These are phyloP conservation scores for Paecilomyces formosus DNA, from an alignment of 2,329 filamentous ascomycete genomes.

Conservation along the genomic window DNA sequence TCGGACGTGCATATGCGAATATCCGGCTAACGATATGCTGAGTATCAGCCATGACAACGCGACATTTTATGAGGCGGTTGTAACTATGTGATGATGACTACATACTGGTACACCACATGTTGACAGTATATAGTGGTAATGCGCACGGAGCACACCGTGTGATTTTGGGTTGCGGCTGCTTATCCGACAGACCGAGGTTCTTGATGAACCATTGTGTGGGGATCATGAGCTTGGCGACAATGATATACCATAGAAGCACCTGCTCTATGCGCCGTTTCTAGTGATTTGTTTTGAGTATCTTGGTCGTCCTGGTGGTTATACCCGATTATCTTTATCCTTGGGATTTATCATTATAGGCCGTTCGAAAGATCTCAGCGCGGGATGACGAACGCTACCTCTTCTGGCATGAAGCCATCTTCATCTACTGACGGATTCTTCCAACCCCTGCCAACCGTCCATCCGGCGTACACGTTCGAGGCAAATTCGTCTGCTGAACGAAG, in stretches of 20 bases:
- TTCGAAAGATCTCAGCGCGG: background rate
- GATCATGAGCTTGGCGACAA: background rate
- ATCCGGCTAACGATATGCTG: too few species aligned
- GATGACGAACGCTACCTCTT: background rate
- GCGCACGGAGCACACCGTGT: background rate
- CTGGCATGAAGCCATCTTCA: constrained; percentile 16
- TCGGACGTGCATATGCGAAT: too few species aligned
- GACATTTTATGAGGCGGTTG: too few species aligned
- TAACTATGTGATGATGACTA: too few species aligned
- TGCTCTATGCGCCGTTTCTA: background rate
- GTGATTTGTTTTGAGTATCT: background rate
- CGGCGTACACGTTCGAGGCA: constrained; percentile 11
- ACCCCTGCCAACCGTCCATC: constrained; percentile 9
- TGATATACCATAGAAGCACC: background rate
- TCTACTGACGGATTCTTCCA: constrained; percentile 18
- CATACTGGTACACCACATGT: too few species aligned
- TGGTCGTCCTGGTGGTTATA: background rate
- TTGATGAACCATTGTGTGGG: background rate
- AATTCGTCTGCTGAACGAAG: background rate
- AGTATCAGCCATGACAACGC: too few species aligned
- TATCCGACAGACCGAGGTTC: background rate
- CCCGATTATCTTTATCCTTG: too few species aligned
- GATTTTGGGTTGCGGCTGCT: background rate
- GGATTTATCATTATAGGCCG: too few species aligned
- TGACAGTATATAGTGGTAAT: too few species aligned